phyloP scores from a whole-genome alignment of 2,329 filamentous ascomycete genomes.

The Fusarium guadeloupense region DNA sequence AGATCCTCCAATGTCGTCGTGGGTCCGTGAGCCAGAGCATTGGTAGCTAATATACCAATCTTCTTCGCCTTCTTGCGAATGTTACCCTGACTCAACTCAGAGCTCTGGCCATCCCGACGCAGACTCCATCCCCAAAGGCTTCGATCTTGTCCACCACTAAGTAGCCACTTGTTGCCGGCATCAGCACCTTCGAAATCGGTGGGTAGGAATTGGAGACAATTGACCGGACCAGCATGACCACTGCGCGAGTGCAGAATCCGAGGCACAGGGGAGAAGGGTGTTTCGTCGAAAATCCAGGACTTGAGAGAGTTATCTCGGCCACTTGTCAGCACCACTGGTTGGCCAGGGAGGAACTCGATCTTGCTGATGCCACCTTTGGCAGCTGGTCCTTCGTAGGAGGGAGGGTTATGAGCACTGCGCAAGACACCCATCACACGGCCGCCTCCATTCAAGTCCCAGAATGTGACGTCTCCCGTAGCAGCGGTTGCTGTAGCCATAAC shows the following conservation, averaged over 20 bases:
- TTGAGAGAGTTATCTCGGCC: constrained; percentile 93
- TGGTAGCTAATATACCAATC: constrained; percentile 72
- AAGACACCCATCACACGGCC: constrained; percentile 87
- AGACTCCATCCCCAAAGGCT: constrained; percentile 98
- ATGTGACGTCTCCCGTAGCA: constrained; percentile 85
- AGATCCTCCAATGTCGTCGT: constrained; percentile 75
- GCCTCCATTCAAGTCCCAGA: constrained; percentile 95
- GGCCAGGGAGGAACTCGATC: constrained; percentile 87
- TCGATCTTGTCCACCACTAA: constrained; percentile 88
- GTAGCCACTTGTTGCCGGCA: constrained; percentile 88
- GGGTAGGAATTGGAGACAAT: constrained; percentile 83
- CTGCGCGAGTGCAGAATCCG: constrained; percentile 85
- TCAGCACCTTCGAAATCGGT: constrained; percentile 90
- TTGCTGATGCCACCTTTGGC: constrained; percentile 83
- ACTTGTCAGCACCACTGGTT: constrained; percentile 89
- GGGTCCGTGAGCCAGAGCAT: constrained; percentile 65
- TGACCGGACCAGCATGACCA: constrained; percentile 89
- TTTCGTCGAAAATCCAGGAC: constrained; percentile 96
- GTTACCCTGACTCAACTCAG: constrained; percentile 90
- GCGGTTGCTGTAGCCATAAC: constrained; percentile 92
- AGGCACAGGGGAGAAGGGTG: constrained; percentile 86
- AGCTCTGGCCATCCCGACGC: constrained; percentile 91
- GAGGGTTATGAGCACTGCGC: constrained; percentile 86
- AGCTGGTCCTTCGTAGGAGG: constrained; percentile 61
- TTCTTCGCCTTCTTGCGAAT: constrained; percentile 92